Evolutionary conservation across 345 rosid species (phyloP).

Genomic region (Raphanus sativus): DNA sequence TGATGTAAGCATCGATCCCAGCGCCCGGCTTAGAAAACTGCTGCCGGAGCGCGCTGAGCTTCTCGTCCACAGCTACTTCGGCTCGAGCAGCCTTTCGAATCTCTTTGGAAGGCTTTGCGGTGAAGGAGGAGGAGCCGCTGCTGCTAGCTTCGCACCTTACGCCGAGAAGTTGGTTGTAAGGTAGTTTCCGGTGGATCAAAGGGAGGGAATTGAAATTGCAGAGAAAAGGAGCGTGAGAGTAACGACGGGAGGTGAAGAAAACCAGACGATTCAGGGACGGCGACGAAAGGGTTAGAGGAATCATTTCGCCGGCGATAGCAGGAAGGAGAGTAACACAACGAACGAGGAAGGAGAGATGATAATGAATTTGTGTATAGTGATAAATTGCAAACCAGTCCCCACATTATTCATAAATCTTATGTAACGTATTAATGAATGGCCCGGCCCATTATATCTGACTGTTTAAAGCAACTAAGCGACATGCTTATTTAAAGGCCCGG

Average conservation of each 20-base stretch:
- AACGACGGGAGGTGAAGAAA: slow-evolving; percentile 43
- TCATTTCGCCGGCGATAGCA: slow-evolving; percentile 46
- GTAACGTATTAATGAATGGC: background rate
- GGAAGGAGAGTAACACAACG: slow-evolving; percentile 34
- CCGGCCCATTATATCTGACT: too few relatives aligned
- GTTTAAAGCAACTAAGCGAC: background rate
- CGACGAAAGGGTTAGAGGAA: slow-evolving; percentile 46
- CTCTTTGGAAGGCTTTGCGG: slow-evolving; percentile 78
- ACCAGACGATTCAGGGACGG: slow-evolving; percentile 44
- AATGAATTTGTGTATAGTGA: background rate
- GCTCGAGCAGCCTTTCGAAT: slow-evolving; percentile 42
- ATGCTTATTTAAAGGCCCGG: background rate
- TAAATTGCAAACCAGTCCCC: background rate
- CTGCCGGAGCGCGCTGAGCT: slow-evolving; percentile 67
- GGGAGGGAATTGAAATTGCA: slow-evolving; percentile 35
- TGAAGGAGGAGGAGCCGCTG: slow-evolving; percentile 46
- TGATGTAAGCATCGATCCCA: slow-evolving; percentile 87
- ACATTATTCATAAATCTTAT: background rate
- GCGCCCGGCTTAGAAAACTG: slow-evolving; percentile 65
- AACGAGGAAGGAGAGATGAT: background rate
- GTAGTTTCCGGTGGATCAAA: slow-evolving; percentile 16
- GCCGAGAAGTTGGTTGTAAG: slow-evolving; percentile 31
- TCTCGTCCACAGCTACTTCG: slow-evolving; percentile 55
- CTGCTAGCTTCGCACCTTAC: slow-evolving; percentile 45
- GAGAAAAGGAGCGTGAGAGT: slow-evolving; percentile 42